phyloP scores from a whole-genome alignment of 2,329 filamentous ascomycete species.

The Neonectria sp. region DNA sequence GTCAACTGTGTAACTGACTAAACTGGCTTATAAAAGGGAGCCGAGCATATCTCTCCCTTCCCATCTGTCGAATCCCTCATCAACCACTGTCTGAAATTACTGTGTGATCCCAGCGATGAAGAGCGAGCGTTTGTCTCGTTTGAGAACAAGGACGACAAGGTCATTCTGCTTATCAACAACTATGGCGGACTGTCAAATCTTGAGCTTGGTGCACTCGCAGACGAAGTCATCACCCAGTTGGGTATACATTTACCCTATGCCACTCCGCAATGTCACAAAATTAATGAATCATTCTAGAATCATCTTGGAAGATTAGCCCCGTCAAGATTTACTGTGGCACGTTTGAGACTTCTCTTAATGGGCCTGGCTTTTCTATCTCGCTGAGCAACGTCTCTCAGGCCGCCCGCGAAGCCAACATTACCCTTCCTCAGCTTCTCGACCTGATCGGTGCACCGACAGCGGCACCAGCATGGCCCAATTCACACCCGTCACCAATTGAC shows the following conservation, averaged over 20 bases:
- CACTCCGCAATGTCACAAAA: background rate
- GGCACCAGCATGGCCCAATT: conserved; percentile 22
- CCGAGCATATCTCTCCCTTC: conserved; percentile 23
- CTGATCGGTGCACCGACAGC: conserved; percentile 14
- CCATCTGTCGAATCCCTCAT: conserved; percentile 25
- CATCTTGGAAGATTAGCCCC: conserved; percentile 22
- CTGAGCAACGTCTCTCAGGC: conserved; percentile 22
- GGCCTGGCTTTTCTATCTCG: conserved; percentile 24
- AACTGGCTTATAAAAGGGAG: conserved; percentile 16
- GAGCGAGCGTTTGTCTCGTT: conserved; percentile 24
- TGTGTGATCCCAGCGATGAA: conserved; percentile 26
- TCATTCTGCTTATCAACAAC: conserved; percentile 26
- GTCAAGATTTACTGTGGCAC: conserved; percentile 27
- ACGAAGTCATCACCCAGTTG: conserved; percentile 24
- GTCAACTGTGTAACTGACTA: background rate
- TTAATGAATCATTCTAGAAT: conserved; percentile 1
- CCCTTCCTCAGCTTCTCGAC: conserved; percentile 1
- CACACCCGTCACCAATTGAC: background rate
- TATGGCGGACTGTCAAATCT: conserved; percentile 27
- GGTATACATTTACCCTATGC: background rate
- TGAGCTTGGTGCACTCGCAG: conserved; percentile 21
- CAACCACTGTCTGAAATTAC: conserved; percentile 16
- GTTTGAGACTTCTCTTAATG: conserved; percentile 27
- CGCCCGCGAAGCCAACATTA: conserved; percentile 14
- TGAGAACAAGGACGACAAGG: conserved; percentile 16